Conservation (phyloP, 371 early-diverging fungal genomes). For the Actinomortierella wolfii region DNA sequence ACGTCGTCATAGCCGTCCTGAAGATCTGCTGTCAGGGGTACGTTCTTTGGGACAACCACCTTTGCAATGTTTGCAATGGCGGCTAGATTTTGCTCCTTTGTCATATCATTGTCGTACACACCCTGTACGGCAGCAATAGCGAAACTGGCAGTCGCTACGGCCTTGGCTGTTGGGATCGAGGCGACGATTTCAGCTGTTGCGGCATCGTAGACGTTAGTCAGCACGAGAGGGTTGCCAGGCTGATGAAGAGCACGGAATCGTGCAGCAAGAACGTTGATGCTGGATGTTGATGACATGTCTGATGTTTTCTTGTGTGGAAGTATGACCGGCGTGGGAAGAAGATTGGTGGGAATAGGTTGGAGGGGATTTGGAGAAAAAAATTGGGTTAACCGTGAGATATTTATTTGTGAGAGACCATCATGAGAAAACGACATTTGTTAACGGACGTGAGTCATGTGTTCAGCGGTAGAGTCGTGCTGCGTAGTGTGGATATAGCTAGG, state of each 20-base stretch:
- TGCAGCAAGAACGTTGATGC: conserved; percentile 12
- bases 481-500: no score
- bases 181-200: conserved; percentile 21
- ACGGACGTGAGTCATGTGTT: no score
- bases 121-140: conserved; percentile 27
- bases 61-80: conserved; percentile 23
- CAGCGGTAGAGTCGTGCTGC: no score
- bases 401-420: no score
- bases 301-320: neutral
- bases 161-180: conserved; percentile 25
- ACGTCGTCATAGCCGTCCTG: conserved; percentile 38
- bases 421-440: no score
- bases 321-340: neutral
- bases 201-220: conserved; percentile 34
- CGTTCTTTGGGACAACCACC: conserved; percentile 11
- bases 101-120: conserved; percentile 27
- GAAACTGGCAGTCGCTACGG: conserved; percentile 33
- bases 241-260: conserved; percentile 24
- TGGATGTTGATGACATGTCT: conserved; percentile 7
- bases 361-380: neutral
- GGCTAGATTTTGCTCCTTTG: conserved; percentile 20
- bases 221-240: conserved; percentile 23
- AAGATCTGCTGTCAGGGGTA: conserved; percentile 28
- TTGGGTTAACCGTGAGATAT: neutral
- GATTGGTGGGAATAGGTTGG: neutral